A percentile compares a stretch with the other conserved stretches of the same genome.
Evolutionary conservation across 1,284 basidiomycete species (phyloP).

Genomic region (Grifola frondosa): DNA sequence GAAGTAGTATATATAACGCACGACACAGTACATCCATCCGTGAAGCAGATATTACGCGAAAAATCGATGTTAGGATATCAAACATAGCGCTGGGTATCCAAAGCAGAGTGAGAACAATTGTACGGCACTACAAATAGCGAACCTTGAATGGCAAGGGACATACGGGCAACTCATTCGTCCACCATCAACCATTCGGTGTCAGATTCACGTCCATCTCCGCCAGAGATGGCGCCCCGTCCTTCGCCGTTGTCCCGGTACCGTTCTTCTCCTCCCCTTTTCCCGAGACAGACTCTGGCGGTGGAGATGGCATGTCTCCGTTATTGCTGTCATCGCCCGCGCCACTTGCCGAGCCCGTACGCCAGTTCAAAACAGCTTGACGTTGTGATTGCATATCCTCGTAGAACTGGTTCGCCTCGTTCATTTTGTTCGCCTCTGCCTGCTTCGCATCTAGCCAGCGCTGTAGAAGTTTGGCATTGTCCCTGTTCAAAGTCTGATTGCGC

Average conservation of each 20-base stretch:
- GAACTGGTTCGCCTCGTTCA: conserved; percentile 90
- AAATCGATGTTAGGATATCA: conserved; percentile 24
- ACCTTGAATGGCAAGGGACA: no score
- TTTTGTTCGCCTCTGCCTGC: conserved; percentile 88
- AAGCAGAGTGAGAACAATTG: conserved; percentile 16
- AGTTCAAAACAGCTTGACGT: conserved; percentile 56
- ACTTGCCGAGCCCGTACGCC: conserved; percentile 38
- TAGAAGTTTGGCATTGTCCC: conserved; percentile 92
- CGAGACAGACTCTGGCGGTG: conserved; percentile 43
- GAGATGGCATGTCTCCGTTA: conserved; percentile 23
- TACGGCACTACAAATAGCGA: conserved; percentile 11
- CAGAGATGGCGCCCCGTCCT: conserved; percentile 72
- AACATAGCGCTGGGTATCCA: conserved; percentile 29
- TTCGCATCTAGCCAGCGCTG: conserved; percentile 96
- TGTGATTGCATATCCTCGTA: conserved; percentile 79
- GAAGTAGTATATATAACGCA: conserved; percentile 17
- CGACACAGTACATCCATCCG: conserved; percentile 16
- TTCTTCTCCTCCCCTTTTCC: conserved; percentile 69
- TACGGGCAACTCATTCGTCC: conserved; percentile 40
- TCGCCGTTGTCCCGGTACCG: conserved; percentile 53
- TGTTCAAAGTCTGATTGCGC: conserved; percentile 80
- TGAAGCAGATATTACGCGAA: conserved; percentile 11
- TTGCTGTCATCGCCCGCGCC: conserved; percentile 23
- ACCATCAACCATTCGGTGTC: conserved; percentile 87
- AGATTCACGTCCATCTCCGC: conserved; percentile 65